Base-by-base conservation (phyloP, 257 asterid genomes). In the Solanum neorickii region DNA sequence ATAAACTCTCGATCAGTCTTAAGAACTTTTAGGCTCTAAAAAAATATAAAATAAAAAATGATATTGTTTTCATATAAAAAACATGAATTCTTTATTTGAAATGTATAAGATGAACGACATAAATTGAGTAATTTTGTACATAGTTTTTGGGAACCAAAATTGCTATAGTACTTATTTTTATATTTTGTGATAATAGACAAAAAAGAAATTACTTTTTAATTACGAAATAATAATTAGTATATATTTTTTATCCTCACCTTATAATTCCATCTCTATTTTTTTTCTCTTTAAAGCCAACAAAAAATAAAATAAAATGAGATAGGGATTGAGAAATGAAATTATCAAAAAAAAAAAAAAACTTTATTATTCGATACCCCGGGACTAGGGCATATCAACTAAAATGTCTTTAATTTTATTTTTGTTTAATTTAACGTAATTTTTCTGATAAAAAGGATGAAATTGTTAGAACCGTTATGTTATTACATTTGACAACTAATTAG, bases 1-100 rank as follows among this genome's bases (percentile, higher is more conserved):
- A 41, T 41, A 9, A 0, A 41, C 12, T 7, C 3, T 41, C 44
- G 3, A 9, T 0, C 0, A 9, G 31, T 9, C 1, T 1, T 21
- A 37, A 62, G 9, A 62, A 1, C 1, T 62, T 21, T 12, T 3
- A 23, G 7, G 1, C 2, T 29, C 2, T 29, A n/a, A n/a, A n/a
- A n/a, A n/a, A n/a, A n/a, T n/a, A n/a, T n/a, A n/a, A 29, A 29
- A 29, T 29, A 29, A 2, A 2, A 29, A 29, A 29, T 29, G 31
- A 2, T 2, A 29, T 2, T 29, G n/a, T 23, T 62, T 10, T 3
- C 4, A 2, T 62, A 1, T 23, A 11, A n/a, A 62, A n/a, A 9
- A 11, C 5, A 1, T 62, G 7, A 62, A 14, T 23, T n/a, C 1
- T 23, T 62, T n/a, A 11, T 4, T 21, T 62, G 1, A 62, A 62